Percentiles rank a stretch among this genome's conserved stretches.
Evolutionary conservation across 495 filamentous ascomycete species (phyloP).

Genomic region (Talaromyces liani): DNA sequence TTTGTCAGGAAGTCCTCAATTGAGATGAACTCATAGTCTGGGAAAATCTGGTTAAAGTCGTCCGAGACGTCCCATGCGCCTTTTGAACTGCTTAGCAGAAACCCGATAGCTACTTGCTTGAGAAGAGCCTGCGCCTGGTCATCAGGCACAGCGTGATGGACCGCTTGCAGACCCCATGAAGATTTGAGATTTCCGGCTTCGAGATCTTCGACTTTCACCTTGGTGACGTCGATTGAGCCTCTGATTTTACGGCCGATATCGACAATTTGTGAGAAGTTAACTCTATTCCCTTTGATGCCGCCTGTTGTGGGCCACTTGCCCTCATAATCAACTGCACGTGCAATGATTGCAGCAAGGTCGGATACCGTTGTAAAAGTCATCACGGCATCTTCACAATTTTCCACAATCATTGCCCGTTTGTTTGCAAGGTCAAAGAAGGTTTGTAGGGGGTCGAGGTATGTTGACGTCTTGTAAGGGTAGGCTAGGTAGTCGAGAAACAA

Average conservation of each 20-base stretch:
- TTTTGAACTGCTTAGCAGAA: constrained; percentile 26
- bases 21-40: constrained; percentile 37
- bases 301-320: constrained; percentile 41
- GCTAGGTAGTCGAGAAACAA: constrained; percentile 43
- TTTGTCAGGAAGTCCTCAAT: constrained; percentile 35
- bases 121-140: constrained; percentile 23
- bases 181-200: constrained; percentile 30
- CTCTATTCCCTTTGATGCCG: constrained; percentile 35
- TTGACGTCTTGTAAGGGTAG: constrained; percentile 34
- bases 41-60: constrained; percentile 39
- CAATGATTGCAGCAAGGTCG: constrained; percentile 34
- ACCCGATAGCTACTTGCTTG: constrained; percentile 24
- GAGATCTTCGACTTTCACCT: constrained; percentile 33
- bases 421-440: constrained; percentile 35
- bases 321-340: constrained; percentile 36
- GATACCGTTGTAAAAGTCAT: constrained; percentile 35
- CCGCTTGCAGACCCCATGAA: constrained; percentile 24
- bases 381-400: constrained; percentile 26
- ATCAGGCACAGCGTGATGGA: constrained; percentile 27
- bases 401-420: constrained; percentile 35
- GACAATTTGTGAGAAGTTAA: constrained; percentile 31
- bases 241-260: constrained; percentile 34
- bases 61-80: constrained; percentile 35
- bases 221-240: constrained; percentile 31
- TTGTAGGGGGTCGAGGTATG: constrained; percentile 30